These are phyloP conservation scores for Fusarium ambrosium DNA, from an alignment of 2,329 filamentous ascomycete species.

Conservation along the genomic window DNA sequence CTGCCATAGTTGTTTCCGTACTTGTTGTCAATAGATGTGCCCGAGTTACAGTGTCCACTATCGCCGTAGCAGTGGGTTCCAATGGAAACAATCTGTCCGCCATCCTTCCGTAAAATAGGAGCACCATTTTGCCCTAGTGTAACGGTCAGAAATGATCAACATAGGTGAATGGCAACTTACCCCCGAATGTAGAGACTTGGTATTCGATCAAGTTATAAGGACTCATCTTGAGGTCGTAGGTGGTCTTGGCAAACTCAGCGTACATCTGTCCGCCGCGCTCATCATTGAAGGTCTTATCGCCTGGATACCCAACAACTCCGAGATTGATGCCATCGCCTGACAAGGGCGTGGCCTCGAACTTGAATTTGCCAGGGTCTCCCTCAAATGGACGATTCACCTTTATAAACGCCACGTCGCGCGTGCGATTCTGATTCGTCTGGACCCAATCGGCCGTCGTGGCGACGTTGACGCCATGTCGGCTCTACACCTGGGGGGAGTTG, in stretches of 20 bases:
- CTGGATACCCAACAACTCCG: slow-evolving; percentile 54
- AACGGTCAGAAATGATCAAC: not conserved
- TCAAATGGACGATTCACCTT: slow-evolving; percentile 42
- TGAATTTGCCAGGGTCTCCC: slow-evolving; percentile 41
- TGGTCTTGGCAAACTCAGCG: slow-evolving; percentile 43
- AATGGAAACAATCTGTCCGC: slow-evolving; percentile 34
- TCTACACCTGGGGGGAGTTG: not conserved
- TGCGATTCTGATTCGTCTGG: slow-evolving; percentile 17
- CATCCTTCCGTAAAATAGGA: slow-evolving; percentile 38
- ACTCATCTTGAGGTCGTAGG: slow-evolving; percentile 42
- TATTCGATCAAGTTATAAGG: slow-evolving; percentile 49
- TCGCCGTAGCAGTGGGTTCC: slow-evolving; percentile 48
- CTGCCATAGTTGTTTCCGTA: slow-evolving; percentile 42
- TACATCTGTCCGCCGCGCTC: slow-evolving; percentile 53
- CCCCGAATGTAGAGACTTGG: slow-evolving; percentile 45
- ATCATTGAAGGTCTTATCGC: slow-evolving; percentile 38
- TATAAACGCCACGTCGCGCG: slow-evolving; percentile 46
- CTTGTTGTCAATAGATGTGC: slow-evolving; percentile 41
- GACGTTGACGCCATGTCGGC: not conserved
- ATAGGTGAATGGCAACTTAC: slow-evolving; percentile 23
- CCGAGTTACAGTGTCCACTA: slow-evolving; percentile 41
- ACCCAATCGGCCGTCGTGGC: slow-evolving; percentile 44
- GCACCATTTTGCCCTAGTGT: slow-evolving; percentile 47
- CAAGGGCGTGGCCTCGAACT: slow-evolving; percentile 33
- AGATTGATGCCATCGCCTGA: slow-evolving; percentile 18